Evolutionary conservation across 495 filamentous ascomycete species (phyloP), one percentile per base, ranked within the genome.

Genomic region (Talaromyces stipitatus): DNA sequence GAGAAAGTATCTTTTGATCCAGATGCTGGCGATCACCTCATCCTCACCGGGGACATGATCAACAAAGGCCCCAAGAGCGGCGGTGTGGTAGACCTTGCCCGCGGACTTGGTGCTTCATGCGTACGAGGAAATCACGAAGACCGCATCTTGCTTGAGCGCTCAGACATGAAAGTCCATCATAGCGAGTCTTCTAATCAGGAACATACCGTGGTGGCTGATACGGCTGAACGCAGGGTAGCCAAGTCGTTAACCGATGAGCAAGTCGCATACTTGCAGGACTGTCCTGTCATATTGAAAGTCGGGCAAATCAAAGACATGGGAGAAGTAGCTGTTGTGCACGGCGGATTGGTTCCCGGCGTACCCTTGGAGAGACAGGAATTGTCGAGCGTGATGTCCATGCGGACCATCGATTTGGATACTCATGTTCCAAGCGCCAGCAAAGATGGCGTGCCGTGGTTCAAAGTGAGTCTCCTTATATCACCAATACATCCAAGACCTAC

Each of bases 111-210:
- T 14, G 92, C 92, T 2, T 86, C 84, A 28, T 88, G 82, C 56
- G 90, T 97, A 1, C 84, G 94, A 24, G 94, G 94, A 12, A 97
- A 98, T 71, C 91, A 97, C 69, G 94, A 98, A 65, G 90, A 98
- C 63, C 78, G 84, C 9, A 77, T 96, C 11, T 74, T 95, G 18
- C 72, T 82, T 4, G 65, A 78, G 11, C 70, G 79, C 12, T 72
- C 72, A 26, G 70, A 81, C 43, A 65, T 77, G 57, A 56, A 67
- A 32, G 59, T 61, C 29, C 38, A 65, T 0, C 60, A 64, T 7
- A 55, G 59, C 3, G 56, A 61, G 33, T 24, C 61, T 63, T 20
- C 38, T 10, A 59, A 66, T 2, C 46, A 61, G 23, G 46, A 57
- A 1, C 56, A 67, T 9, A 43, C 30, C 11, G 18, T 62, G 41